Base-by-base conservation (phyloP, 352 stramenopile genomes). In the Hyphochytrium catenoides region DNA sequence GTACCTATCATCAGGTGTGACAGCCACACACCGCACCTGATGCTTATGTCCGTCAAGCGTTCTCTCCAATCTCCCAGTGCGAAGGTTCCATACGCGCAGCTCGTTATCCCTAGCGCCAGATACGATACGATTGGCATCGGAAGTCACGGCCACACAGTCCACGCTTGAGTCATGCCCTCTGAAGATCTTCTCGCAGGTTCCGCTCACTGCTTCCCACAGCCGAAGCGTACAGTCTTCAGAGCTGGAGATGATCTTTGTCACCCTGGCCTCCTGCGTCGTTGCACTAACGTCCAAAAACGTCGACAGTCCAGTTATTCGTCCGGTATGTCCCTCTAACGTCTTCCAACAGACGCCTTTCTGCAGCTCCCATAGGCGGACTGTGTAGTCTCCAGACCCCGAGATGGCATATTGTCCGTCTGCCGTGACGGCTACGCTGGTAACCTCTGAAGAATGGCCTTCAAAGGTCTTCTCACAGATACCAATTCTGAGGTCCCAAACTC, bases 121-220 rank as follows among this genome's bases (percentile, higher is more conserved):
- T 8, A 83, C 57, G 21, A 83, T n/a, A n/a, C n/a, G n/a, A n/a
- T n/a, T n/a, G n/a, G n/a, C n/a, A n/a, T n/a, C n/a, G n/a, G n/a
- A n/a, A n/a, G n/a, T n/a, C n/a, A n/a, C n/a, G n/a, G n/a, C n/a
- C n/a, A n/a, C n/a, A n/a, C n/a, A n/a, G n/a, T n/a, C n/a, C n/a
- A 83, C 52, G 8, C 68, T 60, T 22, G 65, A 70, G 31, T 51
- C 33, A 38, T 83, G 65, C 4, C 48, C 59, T 26, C 56, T 54
- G 16, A 61, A 26, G 14, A 77, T 56, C 4, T 64, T 56, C 18
- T 68, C 44, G 31, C 65, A 76, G 17, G 55, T 49, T 12, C 68
- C 68, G 5, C 65, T 76, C 42, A 76, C 63, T 49, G 78, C 67
- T 46, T 79, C 62, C 68, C 62, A 79, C 19, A 75, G 52, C 18